Percentiles rank a stretch among this genome's conserved stretches.
Evolutionary conservation across 371 early-diverging fungal genomes (phyloP).

Genomic region (Rhizopus stolonifer): DNA sequence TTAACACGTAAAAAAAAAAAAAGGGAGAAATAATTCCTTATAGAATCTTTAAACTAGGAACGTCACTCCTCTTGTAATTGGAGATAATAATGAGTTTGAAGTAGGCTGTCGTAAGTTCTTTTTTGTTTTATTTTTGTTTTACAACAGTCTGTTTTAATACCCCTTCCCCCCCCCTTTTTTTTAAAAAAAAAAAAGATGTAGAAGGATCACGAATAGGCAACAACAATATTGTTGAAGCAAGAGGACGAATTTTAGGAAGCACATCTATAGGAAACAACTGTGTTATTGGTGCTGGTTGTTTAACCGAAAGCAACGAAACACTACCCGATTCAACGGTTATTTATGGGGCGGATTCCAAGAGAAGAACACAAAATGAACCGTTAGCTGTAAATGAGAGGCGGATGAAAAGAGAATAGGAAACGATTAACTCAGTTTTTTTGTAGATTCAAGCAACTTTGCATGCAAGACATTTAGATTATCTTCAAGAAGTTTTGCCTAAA

Average conservation of each 20-base stretch:
- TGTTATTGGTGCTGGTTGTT: constrained; percentile 73
- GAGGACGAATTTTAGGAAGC: constrained; percentile 60
- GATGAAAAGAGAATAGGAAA: neutral
- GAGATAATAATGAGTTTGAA: constrained; percentile 77
- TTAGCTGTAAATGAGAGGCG: constrained; percentile 21
- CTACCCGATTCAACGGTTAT: constrained; percentile 69
- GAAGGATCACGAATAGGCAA: constrained; percentile 71
- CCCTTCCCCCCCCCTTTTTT: no score
- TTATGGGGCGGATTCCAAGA: constrained; percentile 59
- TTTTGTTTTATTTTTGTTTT: neutral
- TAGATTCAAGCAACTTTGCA: constrained; percentile 64
- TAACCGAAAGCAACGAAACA: constrained; percentile 62
- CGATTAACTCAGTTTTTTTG: neutral
- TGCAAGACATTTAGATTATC: constrained; percentile 72
- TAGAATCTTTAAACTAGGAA: constrained; percentile 23
- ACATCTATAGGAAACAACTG: constrained; percentile 71
- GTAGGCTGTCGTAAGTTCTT: constrained; percentile 66
- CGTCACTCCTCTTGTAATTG: constrained; percentile 61
- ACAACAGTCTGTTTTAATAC: no score
- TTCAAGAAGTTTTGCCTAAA: constrained; percentile 64
- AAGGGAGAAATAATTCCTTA: neutral
- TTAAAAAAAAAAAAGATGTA: constrained; percentile 50
- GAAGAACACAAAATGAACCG: constrained; percentile 53
- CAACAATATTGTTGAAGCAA: constrained; percentile 68
- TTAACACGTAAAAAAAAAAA: constrained; percentile 59